Percentiles rank a stretch among this genome's conserved stretches.
These are phyloP conservation scores for Wallemia ichthyophaga DNA, from an alignment of 1,284 basidiomycete species.

Conservation along the genomic window DNA sequence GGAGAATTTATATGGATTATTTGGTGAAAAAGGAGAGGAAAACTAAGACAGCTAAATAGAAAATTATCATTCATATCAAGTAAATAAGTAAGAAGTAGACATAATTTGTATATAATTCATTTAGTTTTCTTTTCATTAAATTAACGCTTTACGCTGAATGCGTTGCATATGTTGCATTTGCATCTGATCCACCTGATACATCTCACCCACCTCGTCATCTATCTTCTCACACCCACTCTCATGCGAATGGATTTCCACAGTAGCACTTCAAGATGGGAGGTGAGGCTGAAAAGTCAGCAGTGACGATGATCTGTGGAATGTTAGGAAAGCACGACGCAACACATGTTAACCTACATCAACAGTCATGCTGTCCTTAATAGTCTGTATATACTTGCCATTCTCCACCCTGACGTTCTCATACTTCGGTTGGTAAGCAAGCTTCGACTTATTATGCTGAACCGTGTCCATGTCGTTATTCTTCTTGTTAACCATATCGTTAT, in stretches of 20 bases:
- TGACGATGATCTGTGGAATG: conserved; percentile 43
- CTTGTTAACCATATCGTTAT: too few relatives aligned
- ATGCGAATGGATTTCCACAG: not conserved
- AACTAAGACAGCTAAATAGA: too few relatives aligned
- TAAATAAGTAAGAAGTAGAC: too few relatives aligned
- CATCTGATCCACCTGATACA: too few relatives aligned
- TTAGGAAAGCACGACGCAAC: conserved; percentile 3
- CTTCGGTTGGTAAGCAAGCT: conserved; percentile 31
- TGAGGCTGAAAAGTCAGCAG: conserved; percentile 70
- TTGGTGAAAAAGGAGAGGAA: conserved; percentile 1
- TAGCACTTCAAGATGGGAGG: conserved; percentile 53
- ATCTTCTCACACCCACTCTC: too few relatives aligned
- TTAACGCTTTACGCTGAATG: too few relatives aligned
- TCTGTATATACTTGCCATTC: conserved; percentile 65
- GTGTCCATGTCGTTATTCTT: conserved; percentile 43
- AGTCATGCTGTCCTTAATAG: conserved; percentile 61
- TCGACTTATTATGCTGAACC: conserved; percentile 44
- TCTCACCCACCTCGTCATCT: too few relatives aligned
- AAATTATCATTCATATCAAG: not conserved
- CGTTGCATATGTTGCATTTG: too few relatives aligned
- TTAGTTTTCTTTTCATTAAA: too few relatives aligned
- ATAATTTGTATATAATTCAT: too few relatives aligned
- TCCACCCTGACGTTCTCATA: conserved; percentile 52
- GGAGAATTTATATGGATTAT: conserved; percentile 14
- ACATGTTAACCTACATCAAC: conserved; percentile 37